Evolutionary conservation across 2,329 filamentous ascomycete genomes (phyloP).

Genomic region (Acrocalymma vagum): DNA sequence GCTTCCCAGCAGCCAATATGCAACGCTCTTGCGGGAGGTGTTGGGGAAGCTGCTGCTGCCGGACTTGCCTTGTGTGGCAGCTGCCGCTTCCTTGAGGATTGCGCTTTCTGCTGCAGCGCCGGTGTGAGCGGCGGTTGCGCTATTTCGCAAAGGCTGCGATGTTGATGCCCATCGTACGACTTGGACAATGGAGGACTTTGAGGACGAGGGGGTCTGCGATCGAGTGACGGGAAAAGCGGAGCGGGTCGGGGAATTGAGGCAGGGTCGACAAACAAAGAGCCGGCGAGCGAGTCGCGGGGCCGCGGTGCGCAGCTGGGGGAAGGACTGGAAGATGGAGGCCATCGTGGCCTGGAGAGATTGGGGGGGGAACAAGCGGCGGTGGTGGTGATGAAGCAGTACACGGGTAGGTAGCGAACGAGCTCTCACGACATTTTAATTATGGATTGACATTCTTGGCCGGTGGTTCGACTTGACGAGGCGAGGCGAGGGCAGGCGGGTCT

Average conservation of each 20-base stretch:
- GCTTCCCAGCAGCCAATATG: constrained; percentile 91
- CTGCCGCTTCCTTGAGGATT: constrained; percentile 19
- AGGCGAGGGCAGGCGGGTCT: too few species aligned
- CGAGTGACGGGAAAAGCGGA: constrained; percentile 24
- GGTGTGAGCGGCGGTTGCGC: constrained; percentile 27
- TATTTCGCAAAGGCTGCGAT: constrained; percentile 35
- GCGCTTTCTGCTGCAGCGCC: constrained; percentile 18
- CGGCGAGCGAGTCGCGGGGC: constrained; percentile 47
- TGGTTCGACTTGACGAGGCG: constrained; percentile 13
- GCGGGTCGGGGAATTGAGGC: constrained; percentile 37
- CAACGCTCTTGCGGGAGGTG: constrained; percentile 78
- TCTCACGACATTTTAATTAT: too few species aligned
- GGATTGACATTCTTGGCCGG: too few species aligned
- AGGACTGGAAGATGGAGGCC: constrained; percentile 45
- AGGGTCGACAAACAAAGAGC: constrained; percentile 44
- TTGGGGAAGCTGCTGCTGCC: constrained; percentile 59
- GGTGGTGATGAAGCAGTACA: too few species aligned
- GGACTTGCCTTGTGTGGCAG: constrained; percentile 9
- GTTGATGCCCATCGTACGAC: constrained; percentile 46
- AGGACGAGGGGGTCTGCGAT: constrained; percentile 24
- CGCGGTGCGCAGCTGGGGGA: constrained; percentile 47
- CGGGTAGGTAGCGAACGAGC: too few species aligned
- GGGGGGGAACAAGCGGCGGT: constrained; percentile 4
- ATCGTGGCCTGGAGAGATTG: constrained; percentile 28
- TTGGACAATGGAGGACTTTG: constrained; percentile 36